Base-by-base conservation (phyloP, 768 basidiomycete species). In the Suillus clintonianus region DNA sequence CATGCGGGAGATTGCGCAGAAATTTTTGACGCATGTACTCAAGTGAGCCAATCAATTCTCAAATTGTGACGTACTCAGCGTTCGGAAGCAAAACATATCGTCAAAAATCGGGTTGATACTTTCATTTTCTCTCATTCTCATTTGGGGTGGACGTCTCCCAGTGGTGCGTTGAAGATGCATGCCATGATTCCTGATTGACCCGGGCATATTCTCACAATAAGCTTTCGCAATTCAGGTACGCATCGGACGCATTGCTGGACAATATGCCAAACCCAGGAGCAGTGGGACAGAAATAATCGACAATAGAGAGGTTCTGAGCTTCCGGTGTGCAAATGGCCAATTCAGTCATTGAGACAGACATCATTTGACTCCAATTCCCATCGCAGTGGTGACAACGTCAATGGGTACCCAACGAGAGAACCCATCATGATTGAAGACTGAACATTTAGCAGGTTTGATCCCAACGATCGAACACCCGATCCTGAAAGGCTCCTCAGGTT, bases 1-100 rank as follows among this genome's bases (percentile, higher is more conserved):
- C 97, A 99, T 65, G 97, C 97, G 0, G 97, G 97, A 2, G 97
- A 99, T 71, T 99, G 97, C 70, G 95, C 94, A n/a, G 94, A 96
- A 76, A 91, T 92, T 74, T 96, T 97, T 70, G 90, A 92, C 69
- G 94, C 93, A 0, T 95, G 94, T 73, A 94, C 92, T 0, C 86
- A 93, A 65, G 92, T 93, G 72, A 69, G 85, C 80, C 43, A 34
- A 57, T 39, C 47, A 7, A 47, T 62, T 34, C 39, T 70, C 53
- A 57, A 56, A 65, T 64, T 68, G 61, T 58, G 60, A 58, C 61
- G 7, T 62, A 37, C 42, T 67, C 32, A 69, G 50, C 47, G 37
- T n/a, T 65, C 41, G 50, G 19, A 68, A 94, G 92, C 86, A 93
- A 78, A 92, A 94, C 68, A 93, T 97, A 65, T 87, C 92, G 41